Evolutionary conservation across 2,329 filamentous ascomycete genomes (phyloP).

Genomic region (Pezicula carpinea): DNA sequence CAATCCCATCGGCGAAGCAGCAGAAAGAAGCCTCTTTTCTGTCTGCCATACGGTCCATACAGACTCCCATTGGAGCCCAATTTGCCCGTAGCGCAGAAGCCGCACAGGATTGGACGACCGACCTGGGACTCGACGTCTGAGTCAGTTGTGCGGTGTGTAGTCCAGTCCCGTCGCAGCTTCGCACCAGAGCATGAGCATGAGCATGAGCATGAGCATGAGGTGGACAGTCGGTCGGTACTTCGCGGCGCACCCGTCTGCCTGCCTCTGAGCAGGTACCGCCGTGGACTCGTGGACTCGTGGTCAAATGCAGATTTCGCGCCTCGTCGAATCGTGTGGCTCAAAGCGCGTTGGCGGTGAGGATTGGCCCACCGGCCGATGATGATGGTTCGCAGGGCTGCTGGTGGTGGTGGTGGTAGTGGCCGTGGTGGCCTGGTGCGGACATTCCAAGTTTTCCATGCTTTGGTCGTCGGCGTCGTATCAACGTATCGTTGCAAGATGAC

Average conservation of each 20-base stretch:
- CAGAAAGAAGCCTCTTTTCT: too few relatives aligned
- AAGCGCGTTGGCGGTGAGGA: slow-evolving; percentile 23
- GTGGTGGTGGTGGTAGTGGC: not conserved
- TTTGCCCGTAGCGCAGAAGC: not conserved
- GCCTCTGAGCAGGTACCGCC: not conserved
- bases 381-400: not conserved
- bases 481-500: too few relatives aligned
- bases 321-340: slow-evolving; percentile 22
- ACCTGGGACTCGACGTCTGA: not conserved
- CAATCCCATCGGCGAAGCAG: not conserved
- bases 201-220: too few relatives aligned
- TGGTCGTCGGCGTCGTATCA: too few relatives aligned
- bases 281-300: not conserved
- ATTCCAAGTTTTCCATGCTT: too few relatives aligned
- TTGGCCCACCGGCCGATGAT: slow-evolving; percentile 25
- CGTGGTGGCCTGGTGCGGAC: too few relatives aligned
- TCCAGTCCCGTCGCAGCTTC: not conserved
- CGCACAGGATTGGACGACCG: not conserved
- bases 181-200: too few relatives aligned
- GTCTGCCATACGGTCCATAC: too few relatives aligned
- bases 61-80: not conserved
- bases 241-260: not conserved
- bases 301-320: slow-evolving; percentile 15
- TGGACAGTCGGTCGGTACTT: too few relatives aligned
- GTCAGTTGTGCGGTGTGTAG: not conserved